Evolutionary conservation across 192 early-diverging fungal genomes (phyloP).

Genomic region (Kickxella alabastrina): DNA sequence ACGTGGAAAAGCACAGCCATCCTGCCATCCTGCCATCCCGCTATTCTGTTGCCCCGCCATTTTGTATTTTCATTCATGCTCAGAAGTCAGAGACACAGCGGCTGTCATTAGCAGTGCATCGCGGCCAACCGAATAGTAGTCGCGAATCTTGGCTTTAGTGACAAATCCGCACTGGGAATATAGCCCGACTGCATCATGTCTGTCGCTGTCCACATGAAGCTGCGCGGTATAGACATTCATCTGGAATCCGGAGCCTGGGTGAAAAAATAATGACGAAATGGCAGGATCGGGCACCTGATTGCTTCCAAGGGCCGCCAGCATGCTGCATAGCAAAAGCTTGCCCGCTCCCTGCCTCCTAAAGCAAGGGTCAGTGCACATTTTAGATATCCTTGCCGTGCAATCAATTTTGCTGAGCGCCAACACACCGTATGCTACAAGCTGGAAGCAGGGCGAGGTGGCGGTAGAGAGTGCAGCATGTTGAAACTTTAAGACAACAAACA

Average conservation of each 20-base stretch:
- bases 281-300: no score
- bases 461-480: not conserved
- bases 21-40: no score
- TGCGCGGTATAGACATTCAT: not conserved
- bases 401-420: slow-evolving; percentile 11
- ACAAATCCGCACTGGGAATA: slow-evolving; percentile 16
- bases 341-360: slow-evolving; percentile 10
- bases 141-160: slow-evolving; percentile 2
- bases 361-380: slow-evolving; percentile 17
- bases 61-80: no score
- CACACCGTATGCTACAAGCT: slow-evolving; percentile 10
- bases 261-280: no score
- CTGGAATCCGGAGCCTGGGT: no score
- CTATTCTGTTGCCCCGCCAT: no score
- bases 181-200: slow-evolving; percentile 9
- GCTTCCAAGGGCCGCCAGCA: slow-evolving; percentile 5
- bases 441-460: not conserved
- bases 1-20: no score
- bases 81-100: not conserved
- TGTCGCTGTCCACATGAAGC: slow-evolving; percentile 20
- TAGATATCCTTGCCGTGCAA: slow-evolving; percentile 12
- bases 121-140: slow-evolving; percentile 16
- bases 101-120: slow-evolving; percentile 13
- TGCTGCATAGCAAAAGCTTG: slow-evolving; percentile 8
- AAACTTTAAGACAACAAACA: slow-evolving; percentile 11